Evolutionary conservation across 2,329 filamentous ascomycete species (phyloP).

Genomic region (Verticillium tricorpus): DNA sequence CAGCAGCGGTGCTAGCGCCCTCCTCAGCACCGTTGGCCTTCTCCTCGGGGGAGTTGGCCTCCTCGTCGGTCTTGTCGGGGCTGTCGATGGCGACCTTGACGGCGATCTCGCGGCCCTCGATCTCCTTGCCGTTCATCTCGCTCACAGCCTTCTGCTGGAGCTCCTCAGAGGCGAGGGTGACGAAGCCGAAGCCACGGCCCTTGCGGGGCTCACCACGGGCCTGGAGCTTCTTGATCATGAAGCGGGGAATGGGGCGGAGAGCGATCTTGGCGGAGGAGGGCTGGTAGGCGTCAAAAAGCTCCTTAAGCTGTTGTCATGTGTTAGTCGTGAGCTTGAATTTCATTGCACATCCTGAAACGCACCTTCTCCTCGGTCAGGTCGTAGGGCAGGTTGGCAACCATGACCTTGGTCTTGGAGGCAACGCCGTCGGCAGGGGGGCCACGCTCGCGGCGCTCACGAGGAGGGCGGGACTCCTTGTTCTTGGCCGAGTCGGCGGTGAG

Average conservation of each 20-base stretch:
- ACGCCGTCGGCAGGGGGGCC: constrained; percentile 96
- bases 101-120: constrained; percentile 97
- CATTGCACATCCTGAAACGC: constrained; percentile 23
- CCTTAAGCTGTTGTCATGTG: constrained; percentile 68
- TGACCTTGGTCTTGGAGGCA: constrained; percentile 99
- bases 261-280: constrained; percentile 97
- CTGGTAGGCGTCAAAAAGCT: constrained; percentile 90
- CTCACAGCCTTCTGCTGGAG: constrained; percentile 92
- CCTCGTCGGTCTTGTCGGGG: constrained; percentile 91
- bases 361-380: constrained; percentile 98
- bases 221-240: constrained; percentile 99
- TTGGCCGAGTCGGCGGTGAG: constrained; percentile 59
- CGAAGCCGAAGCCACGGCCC: constrained; percentile 98
- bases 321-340: constrained; percentile 12
- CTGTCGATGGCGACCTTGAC: constrained; percentile 99
- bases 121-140: constrained; percentile 99
- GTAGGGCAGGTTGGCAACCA: constrained; percentile 99
- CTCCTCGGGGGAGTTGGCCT: constrained; percentile 57
- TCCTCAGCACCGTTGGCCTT: constrained; percentile 32
- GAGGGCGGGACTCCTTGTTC: constrained; percentile 44
- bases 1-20: constrained; percentile 11
- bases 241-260: constrained; percentile 94
- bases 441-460: constrained; percentile 69
- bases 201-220: constrained; percentile 97
- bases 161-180: constrained; percentile 92